phyloP scores from a whole-genome alignment of 371 early-diverging fungal species.

The Zopfochytrium polystomum region DNA sequence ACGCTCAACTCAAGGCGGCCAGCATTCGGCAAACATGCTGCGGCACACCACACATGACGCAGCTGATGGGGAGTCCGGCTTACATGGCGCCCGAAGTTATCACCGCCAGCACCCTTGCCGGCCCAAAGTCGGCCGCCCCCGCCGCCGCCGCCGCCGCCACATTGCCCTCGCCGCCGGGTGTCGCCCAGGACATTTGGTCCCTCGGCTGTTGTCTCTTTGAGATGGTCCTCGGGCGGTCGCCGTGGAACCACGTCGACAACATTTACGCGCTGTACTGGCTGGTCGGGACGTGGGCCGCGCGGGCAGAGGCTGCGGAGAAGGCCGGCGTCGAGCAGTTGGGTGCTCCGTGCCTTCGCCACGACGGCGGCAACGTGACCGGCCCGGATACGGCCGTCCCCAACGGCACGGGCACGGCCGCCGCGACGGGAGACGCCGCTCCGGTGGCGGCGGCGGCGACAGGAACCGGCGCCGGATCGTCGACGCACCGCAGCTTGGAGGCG shows the following conservation, averaged over 20 bases:
- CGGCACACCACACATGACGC: slow-evolving; percentile 10
- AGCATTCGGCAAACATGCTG: slow-evolving; percentile 15
- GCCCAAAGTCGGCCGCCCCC: too few relatives aligned
- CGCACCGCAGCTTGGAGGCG: too few relatives aligned
- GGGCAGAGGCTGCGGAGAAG: too few relatives aligned
- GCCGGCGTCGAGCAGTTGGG: too few relatives aligned
- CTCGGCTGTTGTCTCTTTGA: slow-evolving; percentile 30
- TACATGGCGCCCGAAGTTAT: slow-evolving; percentile 21
- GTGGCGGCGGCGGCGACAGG: too few relatives aligned
- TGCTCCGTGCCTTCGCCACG: too few relatives aligned
- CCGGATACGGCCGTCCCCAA: too few relatives aligned
- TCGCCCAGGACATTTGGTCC: slow-evolving; percentile 29
- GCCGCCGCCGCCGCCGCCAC: slow-evolving; percentile 8
- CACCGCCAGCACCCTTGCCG: too few relatives aligned
- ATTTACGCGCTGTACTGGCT: slow-evolving; percentile 23
- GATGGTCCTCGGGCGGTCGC: slow-evolving; percentile 28
- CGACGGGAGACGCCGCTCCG: too few relatives aligned
- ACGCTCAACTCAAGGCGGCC: background rate
- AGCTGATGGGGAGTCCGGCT: slow-evolving; percentile 13
- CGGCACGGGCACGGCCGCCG: too few relatives aligned
- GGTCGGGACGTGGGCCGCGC: slow-evolving; percentile 13
- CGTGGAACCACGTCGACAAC: slow-evolving; percentile 28
- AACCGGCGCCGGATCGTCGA: too few relatives aligned
- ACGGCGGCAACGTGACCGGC: too few relatives aligned
- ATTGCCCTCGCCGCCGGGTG: slow-evolving; percentile 12